Base-by-base conservation (phyloP, 441 rosid genomes). In the Arabidopsis hybrid region DNA sequence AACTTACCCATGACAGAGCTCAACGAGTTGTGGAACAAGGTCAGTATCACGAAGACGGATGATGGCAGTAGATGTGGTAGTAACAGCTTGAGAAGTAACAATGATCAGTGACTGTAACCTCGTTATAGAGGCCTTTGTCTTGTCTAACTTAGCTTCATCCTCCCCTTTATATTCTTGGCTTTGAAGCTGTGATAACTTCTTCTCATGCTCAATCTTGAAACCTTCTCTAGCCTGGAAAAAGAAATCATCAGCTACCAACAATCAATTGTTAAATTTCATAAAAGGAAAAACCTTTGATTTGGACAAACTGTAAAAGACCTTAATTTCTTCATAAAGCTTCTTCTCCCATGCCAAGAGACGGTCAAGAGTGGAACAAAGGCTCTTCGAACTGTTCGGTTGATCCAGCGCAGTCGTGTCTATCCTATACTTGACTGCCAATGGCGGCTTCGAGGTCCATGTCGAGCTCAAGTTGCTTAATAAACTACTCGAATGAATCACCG, bases 311-410 rank as follows among this genome's bases (percentile, higher is more conserved):
- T 21, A 21, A 40, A 45, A 68, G 76, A 92, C 99, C 97, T 94
- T 94, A 50, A 94, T 89, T 79, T 94, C 99, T 43, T 85, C 88
- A 49, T 88, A 94, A n/a, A 90, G 93, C 73, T 94, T 94, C 83
- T 90, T 89, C 86, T 92, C 99, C 99, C 99, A 94, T 62, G 97
- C 99, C 85, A 89, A 86, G 64, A 94, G 88, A 61, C 93, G 88
- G 50, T 94, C 99, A 67, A 92, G 75, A 51, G 92, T 90, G 52
- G 97, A 88, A 78, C 88, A 88, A 52, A 94, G 97, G 61, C 99
- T 90, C 81, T 78, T 90, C 0, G 85, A 80, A 51, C 88, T 86
- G 29, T 85, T 88, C 9, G 86, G 76, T 79, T 81, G 86, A 46
- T 74, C 85, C n/a, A 93, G 73, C 3, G 88, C 71, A 29, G 84